Conservation (phyloP, 2,329 filamentous ascomycete species). For the Cladophialophora carrionii region DNA sequence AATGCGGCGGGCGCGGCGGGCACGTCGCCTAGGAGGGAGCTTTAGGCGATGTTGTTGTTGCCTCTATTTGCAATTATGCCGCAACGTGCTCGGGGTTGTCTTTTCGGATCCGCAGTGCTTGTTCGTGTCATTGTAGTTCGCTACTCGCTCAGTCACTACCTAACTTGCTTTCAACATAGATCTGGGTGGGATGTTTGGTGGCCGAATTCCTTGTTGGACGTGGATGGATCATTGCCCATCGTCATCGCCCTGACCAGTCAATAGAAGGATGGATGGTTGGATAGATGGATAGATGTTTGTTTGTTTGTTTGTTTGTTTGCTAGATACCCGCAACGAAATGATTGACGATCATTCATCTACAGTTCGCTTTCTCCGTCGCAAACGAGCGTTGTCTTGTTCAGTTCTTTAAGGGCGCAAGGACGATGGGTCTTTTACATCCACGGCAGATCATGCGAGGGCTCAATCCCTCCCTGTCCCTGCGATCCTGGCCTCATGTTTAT, state of each 20-base stretch:
- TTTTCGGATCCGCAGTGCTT: neutral
- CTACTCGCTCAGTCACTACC: neutral
- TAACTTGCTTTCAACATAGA: neutral
- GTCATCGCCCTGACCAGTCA: neutral
- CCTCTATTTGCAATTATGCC: neutral
- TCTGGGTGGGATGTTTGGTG: too few species aligned
- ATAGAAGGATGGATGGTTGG: neutral
- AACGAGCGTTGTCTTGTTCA: neutral
- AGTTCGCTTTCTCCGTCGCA: neutral
- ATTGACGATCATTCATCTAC: neutral
- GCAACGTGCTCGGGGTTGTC: neutral
- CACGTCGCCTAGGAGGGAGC: neutral
- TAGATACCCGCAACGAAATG: neutral
- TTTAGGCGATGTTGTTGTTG: neutral
- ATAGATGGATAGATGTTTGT: too few species aligned
- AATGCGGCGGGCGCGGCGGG: too few species aligned
- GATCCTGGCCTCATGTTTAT: neutral
- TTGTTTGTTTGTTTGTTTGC: neutral
- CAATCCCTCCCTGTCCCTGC: neutral
- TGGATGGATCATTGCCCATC: neutral
- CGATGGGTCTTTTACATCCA: neutral
- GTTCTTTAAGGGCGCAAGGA: neutral
- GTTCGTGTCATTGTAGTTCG: neutral
- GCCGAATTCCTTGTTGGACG: neutral
- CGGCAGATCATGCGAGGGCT: neutral